These are phyloP conservation scores for Leccinum fallax DNA, from an alignment of 1,284 basidiomycete genomes.

Conservation along the genomic window DNA sequence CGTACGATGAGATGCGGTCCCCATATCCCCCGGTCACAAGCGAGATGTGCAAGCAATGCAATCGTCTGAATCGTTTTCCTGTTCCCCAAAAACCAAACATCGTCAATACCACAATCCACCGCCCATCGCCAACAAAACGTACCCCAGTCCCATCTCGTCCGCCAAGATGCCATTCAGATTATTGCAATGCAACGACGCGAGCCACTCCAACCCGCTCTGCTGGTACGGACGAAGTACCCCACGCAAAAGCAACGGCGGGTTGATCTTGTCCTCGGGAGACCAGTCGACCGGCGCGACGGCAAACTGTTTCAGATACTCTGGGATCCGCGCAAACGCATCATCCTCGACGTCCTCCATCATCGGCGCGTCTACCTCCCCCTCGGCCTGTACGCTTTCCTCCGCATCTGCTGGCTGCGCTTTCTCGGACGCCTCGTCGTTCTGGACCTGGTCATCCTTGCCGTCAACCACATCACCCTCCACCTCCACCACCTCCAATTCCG, in stretches of 20 bases:
- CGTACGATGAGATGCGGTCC: conserved; percentile 90
- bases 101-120: conserved; percentile 3
- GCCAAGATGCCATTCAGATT: conserved; percentile 92
- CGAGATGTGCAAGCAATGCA: conserved; percentile 87
- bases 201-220: conserved; percentile 93
- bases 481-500: background rate
- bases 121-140: conserved; percentile 33
- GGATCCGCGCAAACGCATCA: conserved; percentile 39
- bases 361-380: conserved; percentile 6
- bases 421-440: background rate
- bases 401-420: conserved; percentile 3
- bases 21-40: conserved; percentile 95
- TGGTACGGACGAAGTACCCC: conserved; percentile 93
- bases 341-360: conserved; percentile 20
- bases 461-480: background rate
- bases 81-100: background rate
- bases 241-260: conserved; percentile 81
- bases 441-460: background rate
- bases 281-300: conserved; percentile 70
- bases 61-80: conserved; percentile 99
- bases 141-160: conserved; percentile 93
- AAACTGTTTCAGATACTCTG: conserved; percentile 64
- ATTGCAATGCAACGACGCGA: conserved; percentile 86
- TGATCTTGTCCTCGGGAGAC: conserved; percentile 60
- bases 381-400: background rate